phyloP scores from a whole-genome alignment of 2,329 filamentous ascomycete species.

The Escovopsis sp. region DNA sequence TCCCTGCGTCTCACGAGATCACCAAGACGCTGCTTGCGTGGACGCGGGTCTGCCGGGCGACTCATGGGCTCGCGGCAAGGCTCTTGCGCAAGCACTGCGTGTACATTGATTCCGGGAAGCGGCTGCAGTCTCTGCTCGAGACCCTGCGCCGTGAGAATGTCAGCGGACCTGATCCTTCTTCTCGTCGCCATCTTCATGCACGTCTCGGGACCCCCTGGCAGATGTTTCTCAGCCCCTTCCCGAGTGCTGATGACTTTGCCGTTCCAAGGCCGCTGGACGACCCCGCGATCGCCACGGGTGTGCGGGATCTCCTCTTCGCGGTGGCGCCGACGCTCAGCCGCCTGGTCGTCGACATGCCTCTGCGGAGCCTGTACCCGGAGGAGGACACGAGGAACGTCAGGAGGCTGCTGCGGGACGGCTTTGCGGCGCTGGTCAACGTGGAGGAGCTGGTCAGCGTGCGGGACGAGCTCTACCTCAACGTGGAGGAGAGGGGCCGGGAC shows the following conservation, averaged over 20 bases:
- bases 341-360: slow-evolving; percentile 10
- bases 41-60: slow-evolving; percentile 1
- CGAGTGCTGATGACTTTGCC: not conserved
- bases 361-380: slow-evolving; percentile 4
- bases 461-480: slow-evolving; percentile 8
- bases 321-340: slow-evolving; percentile 2
- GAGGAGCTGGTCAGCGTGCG: slow-evolving; percentile 11
- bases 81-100: slow-evolving; percentile 2
- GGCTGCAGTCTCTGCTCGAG: not conserved
- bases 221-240: slow-evolving; percentile 1
- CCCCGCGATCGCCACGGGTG: not conserved
- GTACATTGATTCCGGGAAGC: slow-evolving; percentile 1
- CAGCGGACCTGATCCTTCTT: not conserved
- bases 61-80: not conserved
- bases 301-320: slow-evolving; percentile 1
- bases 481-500: not conserved
- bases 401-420: slow-evolving; percentile 5
- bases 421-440: slow-evolving; percentile 9
- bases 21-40: slow-evolving; percentile 2
- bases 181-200: not conserved
- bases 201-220: not conserved
- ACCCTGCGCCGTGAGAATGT: too few species aligned
- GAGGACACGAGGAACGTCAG: slow-evolving; percentile 1
- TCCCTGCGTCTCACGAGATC: not conserved
- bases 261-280: not conserved